Conservation (phyloP, 164 flowering plant genomes). For the Litsea cubeba region DNA sequence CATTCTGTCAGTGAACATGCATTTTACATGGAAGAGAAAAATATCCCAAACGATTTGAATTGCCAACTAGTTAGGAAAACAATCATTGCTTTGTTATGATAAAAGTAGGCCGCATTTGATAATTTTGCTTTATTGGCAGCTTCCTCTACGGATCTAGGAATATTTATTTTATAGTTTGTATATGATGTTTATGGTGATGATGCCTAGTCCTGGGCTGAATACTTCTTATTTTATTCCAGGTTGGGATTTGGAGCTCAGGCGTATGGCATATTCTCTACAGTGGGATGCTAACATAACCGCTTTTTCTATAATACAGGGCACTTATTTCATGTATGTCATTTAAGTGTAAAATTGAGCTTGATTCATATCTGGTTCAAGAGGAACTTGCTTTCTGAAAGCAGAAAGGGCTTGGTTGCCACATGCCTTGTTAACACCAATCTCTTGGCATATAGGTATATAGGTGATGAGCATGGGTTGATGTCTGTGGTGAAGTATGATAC, state of each 20-base stretch:
- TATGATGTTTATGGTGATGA: not conserved
- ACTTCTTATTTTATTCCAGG: slow-evolving; percentile 35
- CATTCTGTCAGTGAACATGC: no score
- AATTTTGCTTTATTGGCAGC: not conserved
- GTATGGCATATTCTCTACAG: slow-evolving; percentile 41
- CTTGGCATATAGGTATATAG: slow-evolving; percentile 51
- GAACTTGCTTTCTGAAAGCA: slow-evolving; percentile 4
- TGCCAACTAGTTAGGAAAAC: not conserved
- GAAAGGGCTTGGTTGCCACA: not conserved
- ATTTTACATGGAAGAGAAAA: no score
- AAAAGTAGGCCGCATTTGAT: not conserved
- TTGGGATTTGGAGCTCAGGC: slow-evolving; percentile 72
- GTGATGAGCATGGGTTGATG: slow-evolving; percentile 71
- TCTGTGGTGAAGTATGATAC: slow-evolving; percentile 60
- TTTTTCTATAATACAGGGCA: slow-evolving; percentile 62
- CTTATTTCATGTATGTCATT: slow-evolving; percentile 62
- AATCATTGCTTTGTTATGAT: not conserved
- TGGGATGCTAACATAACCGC: slow-evolving; percentile 86
- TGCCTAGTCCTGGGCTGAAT: not conserved
- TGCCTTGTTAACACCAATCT: slow-evolving; percentile 11
- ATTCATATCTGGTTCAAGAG: not conserved
- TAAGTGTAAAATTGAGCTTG: not conserved
- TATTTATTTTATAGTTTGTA: no score
- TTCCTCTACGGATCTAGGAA: no score
- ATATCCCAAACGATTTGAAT: no score